These are phyloP conservation scores for Scedosporium boydii DNA, from an alignment of 2,329 filamentous ascomycete species.

Conservation along the genomic window DNA sequence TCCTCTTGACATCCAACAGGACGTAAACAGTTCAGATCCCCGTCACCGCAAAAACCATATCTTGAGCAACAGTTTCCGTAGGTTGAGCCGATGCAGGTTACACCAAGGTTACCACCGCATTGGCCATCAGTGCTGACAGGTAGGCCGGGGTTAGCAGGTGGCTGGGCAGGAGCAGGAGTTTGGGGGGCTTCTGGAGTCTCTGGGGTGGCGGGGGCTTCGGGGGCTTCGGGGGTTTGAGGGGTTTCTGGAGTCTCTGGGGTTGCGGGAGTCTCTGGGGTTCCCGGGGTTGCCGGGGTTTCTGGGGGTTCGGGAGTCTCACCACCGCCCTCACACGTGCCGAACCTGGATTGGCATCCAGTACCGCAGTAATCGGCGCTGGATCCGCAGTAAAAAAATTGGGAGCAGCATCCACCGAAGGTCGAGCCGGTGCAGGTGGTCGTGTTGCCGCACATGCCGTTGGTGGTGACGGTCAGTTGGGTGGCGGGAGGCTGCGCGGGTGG, in stretches of 20 bases:
- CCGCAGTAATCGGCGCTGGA: conserved; percentile 2
- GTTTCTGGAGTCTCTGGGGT: not conserved
- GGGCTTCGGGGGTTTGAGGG: not conserved
- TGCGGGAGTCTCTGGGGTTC: not conserved
- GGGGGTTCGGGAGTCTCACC: not conserved
- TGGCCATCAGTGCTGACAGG: conserved; percentile 18
- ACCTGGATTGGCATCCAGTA: conserved; percentile 1
- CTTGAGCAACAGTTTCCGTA: conserved; percentile 19
- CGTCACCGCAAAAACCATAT: conserved; percentile 13
- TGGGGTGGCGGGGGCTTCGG: not conserved
- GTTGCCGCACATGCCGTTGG: conserved; percentile 8
- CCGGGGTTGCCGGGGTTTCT: not conserved
- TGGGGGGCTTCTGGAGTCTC: not conserved
- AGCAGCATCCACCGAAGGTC: conserved; percentile 6
- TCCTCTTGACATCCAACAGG: conserved; percentile 4
- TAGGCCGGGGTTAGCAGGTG: conserved; percentile 1
- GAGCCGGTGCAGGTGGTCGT: conserved; percentile 7
- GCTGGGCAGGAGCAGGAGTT: not conserved
- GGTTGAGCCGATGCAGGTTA: conserved; percentile 22
- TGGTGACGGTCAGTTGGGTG: not conserved
- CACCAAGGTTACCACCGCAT: conserved; percentile 20
- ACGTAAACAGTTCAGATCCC: conserved; percentile 2
- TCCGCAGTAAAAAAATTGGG: conserved; percentile 4
- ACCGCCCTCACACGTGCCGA: conserved; percentile 7
- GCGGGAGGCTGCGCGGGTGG: not conserved